phyloP scores from a whole-genome alignment of 2,329 filamentous ascomycete species.

The Pestalotiopsis fici region DNA sequence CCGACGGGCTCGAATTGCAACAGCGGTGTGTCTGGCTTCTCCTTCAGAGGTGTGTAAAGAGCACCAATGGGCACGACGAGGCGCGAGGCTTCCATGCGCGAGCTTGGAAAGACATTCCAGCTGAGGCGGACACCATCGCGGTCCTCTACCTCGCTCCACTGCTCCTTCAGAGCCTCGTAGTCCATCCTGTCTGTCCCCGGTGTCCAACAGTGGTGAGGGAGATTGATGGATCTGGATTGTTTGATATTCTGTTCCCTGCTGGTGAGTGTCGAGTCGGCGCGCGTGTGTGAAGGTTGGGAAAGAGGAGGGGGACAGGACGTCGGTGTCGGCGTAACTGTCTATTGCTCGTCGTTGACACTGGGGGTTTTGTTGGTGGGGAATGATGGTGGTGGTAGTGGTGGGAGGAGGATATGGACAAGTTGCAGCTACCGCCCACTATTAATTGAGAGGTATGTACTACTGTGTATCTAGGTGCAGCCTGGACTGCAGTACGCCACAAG shows the following conservation, averaged over 20 bases:
- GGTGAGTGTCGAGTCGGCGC: background rate
- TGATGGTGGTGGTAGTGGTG: background rate
- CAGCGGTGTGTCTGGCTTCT: slow-evolving; percentile 85
- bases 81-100: slow-evolving; percentile 95
- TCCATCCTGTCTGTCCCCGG: slow-evolving; percentile 61
- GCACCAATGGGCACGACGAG: slow-evolving; percentile 95
- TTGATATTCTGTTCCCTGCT: background rate
- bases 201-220: background rate
- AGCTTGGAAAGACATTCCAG: slow-evolving; percentile 98
- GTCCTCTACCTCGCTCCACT: slow-evolving; percentile 96
- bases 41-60: slow-evolving; percentile 93
- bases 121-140: slow-evolving; percentile 93
- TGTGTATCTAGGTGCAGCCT: too few relatives aligned
- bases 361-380: background rate
- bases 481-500: too few relatives aligned
- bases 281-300: background rate
- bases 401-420: slow-evolving; percentile 13
- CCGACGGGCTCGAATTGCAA: slow-evolving; percentile 96
- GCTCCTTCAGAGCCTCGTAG: slow-evolving; percentile 90
- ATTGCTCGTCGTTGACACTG: background rate
- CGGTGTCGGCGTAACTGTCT: background rate
- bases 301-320: background rate
- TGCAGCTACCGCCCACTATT: slow-evolving; percentile 6
- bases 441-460: too few relatives aligned
- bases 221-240: background rate